Evolutionary conservation across 768 basidiomycete genomes (phyloP), one percentile per base, ranked within the genome.

Genomic region (Pluteus cervinus): DNA sequence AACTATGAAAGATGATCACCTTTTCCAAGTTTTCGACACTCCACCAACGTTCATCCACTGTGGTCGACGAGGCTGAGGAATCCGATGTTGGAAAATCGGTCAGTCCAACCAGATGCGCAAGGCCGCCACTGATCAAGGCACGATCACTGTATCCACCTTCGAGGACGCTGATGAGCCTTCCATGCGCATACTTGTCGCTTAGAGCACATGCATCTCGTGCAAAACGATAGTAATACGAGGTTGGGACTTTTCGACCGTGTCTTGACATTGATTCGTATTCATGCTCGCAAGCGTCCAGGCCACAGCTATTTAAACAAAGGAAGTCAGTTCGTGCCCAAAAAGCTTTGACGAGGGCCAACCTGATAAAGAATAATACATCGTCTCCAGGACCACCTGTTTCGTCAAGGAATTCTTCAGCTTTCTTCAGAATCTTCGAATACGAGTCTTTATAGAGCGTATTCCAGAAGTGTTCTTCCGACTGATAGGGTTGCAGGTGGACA

Each of bases 101-200:
- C 15, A 97, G 60, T 4, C 92, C 93, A 5, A 65, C 62, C 2
- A 94, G 56, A 54, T 91, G 86, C 0, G 90, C 86, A 74, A 91
- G 76, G 0, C 81, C 72, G 0, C 86, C 94, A 44, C 86, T 90
- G 5, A 68, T 78, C 38, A 98, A 65, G 0, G 94, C 92, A 5
- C 83, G 73, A 55, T 97, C 91, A 48, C 87, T 88, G 52, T 97
- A 97, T 1, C 93, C 94, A 1, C 94, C 94, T 61, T 99, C 94
- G 1, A 99, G 75, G 0, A 97, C 86, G 48, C 88, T 91, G 25
- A 98, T 69, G 4, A 94, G 49, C 28, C 79, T 72, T 0, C 91
- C 89, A 1, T 56, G 50, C 0, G 87, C 78, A 44, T 79, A 79
- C 30, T 56, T 46, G 18, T 83, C 71, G 5, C 84, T 81, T 39